Evolutionary conservation across 2,329 filamentous ascomycete species (phyloP), one percentile per base, ranked within the genome.

Genomic region (Xylaria sp.): DNA sequence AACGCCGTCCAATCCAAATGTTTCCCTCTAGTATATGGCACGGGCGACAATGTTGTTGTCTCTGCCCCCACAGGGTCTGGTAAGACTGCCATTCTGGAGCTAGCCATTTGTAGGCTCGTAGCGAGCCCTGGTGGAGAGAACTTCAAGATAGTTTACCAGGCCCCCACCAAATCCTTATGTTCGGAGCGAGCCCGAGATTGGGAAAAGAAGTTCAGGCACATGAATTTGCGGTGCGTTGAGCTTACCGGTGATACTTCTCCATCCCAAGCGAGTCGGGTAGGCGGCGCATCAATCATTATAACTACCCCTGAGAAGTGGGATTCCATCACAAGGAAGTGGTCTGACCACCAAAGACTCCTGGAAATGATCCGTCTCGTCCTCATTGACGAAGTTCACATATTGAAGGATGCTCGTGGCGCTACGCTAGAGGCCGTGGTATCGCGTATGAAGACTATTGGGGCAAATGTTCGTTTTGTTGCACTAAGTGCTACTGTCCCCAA

Each of bases 271-370:
- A 78, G 78, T 19, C 83, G 81, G 49, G 87, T 93, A 5, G 86
- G 91, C 56, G 84, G 79, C 62, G 90, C 90, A 2, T 87, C 86
- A 43, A 90, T 96, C 59, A 93, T 96, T 61, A 81, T 95, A 57
- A 94, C 91, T 0, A 96, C 91, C 0, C 91, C 91, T 0, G 91
- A 96, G 71, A 95, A 95, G 66, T 95, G 91, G 91, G 91, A 96
- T 67, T 93, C 90, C 55, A 87, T 94, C 69, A 95, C 91, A 0
- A 80, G 91, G 17, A 92, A 91, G 66, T 95, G 91, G 91, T 85
- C 87, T 62, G 91, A 95, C 63, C 88, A 95, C 64, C 80, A 81
- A 48, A 88, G 80, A 59, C 74, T 95, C 17, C 84, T 95, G 71
- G 82, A 87, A 54, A 78, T 92, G 57, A 83, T 95, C 42, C 89